These are phyloP conservation scores for Brasenia schreberi DNA, from an alignment of 164 flowering plant genomes.

Conservation along the genomic window DNA sequence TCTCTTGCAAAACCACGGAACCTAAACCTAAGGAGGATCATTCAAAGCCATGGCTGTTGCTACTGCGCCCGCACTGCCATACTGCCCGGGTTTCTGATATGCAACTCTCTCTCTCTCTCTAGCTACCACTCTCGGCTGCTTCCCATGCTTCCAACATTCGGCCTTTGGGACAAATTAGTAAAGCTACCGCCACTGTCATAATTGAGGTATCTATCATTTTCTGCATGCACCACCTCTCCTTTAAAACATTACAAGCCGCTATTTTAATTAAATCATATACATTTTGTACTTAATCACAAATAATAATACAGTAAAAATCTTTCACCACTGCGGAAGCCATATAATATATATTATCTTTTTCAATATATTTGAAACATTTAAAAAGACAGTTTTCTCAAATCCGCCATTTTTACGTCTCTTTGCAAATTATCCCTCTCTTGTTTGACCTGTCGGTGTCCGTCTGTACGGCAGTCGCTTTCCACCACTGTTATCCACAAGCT, in stretches of 20 bases:
- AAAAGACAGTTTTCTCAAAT: no score
- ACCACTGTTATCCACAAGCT: neutral
- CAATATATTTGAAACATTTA: no score
- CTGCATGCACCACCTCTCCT: neutral
- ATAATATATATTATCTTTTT: neutral
- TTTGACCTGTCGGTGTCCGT: constrained; percentile 3
- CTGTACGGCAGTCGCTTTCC: constrained; percentile 3
- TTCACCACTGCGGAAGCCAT: neutral
- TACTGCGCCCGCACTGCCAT: constrained; percentile 17
- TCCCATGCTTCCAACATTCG: constrained; percentile 72
- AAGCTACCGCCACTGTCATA: constrained; percentile 10
- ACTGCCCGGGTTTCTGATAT: neutral
- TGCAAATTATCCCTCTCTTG: neutral
- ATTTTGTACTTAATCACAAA: neutral
- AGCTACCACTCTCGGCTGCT: constrained; percentile 40
- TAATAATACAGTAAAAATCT: neutral
- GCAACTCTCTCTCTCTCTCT: neutral
- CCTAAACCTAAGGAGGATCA: neutral
- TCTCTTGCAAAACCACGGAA: neutral
- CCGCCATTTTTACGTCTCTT: no score
- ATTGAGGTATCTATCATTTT: constrained; percentile 14
- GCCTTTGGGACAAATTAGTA: constrained; percentile 15
- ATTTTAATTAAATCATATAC: no score
- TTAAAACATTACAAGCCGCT: neutral
- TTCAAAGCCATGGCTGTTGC: neutral